Base-by-base conservation (phyloP, 768 basidiomycete genomes). In the Amanita subjunquillea region DNA sequence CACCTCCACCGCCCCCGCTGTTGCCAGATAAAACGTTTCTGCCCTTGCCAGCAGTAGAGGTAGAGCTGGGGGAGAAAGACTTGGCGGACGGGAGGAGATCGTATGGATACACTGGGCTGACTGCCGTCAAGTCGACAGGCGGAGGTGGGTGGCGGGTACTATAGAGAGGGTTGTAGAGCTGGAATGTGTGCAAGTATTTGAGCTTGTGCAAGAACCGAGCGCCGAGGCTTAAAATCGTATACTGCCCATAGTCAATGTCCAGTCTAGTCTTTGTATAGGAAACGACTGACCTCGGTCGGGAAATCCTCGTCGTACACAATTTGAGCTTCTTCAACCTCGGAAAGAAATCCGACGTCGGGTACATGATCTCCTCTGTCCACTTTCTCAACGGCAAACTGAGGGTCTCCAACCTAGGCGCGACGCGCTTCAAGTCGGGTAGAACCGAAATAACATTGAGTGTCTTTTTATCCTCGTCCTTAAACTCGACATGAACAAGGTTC, bases 341-440 rank as follows among this genome's bases (percentile, higher is more conserved):
- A 52, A 76, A 73, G 37, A 72, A 65, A 42, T 63, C 59, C n/a
- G 64, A 63, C 22, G 74, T 57, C 4, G 72, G 73, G 37, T 72
- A 66, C 17, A 77, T 57, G 6, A 76, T 66, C 55, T 77, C 75
- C 39, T 71, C 64, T 53, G 76, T 74, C 76, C 76, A 77, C 49
- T 62, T 61, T 36, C 67, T 62, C n/a, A 70, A 48, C 37, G 68
- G 54, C 41, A 72, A 68, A 8, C 69, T 58, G 27, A 71, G 60
- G 6, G 55, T 54, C 37, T 51, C 25, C 17, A 63, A 54, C 5
- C 48, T 27, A 15, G 60, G 58, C 45, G 42, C 49, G 12, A 68
- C 57, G 0, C 55, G 54, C n/a, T 67, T 67, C 13, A 72, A 59
- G 2, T 54, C 50, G 1, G 53, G 34, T n/a, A 65, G 57, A 22